A percentile compares a stretch with the other conserved stretches of the same genome.
These are phyloP conservation scores for Cicer chorassanicum DNA, from an alignment of 306 rosid genomes.

Conservation along the genomic window DNA sequence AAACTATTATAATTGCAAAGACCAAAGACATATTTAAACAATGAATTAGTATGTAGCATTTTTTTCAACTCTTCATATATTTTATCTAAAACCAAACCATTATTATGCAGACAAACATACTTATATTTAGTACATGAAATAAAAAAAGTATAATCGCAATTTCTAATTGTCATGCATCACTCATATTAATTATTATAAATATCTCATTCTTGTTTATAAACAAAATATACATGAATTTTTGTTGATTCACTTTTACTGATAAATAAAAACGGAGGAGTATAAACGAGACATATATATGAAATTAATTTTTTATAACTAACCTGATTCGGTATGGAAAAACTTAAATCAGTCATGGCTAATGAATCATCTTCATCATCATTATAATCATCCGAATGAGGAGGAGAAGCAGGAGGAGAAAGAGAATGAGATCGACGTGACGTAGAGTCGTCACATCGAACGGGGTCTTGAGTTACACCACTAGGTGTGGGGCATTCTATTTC, in stretches of 20 bases:
- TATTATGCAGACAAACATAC: background rate
- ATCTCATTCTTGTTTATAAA: too few species aligned
- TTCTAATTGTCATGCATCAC: too few species aligned
- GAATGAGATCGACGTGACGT: background rate
- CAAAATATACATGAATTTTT: too few species aligned
- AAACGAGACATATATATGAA: too few species aligned
- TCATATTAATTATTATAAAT: too few species aligned
- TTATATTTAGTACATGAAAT: background rate
- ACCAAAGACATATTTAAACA: too few species aligned
- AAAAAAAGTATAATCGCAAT: too few species aligned
- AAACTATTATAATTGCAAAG: too few species aligned
- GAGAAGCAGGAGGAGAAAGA: background rate
- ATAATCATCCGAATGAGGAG: background rate
- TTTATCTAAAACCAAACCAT: background rate
- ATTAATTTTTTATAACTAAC: conserved; percentile 43
- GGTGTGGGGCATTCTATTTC: background rate
- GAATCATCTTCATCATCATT: conserved; percentile 9
- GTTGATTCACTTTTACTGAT: too few species aligned
- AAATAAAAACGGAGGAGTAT: too few species aligned
- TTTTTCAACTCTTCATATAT: background rate
- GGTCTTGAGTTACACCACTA: background rate
- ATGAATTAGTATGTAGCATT: too few species aligned
- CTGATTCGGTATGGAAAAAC: conserved; percentile 40
- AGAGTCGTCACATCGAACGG: background rate
- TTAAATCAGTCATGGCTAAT: conserved; percentile 34